These are phyloP conservation scores for Diaporthe sp. DNA, from an alignment of 2,329 filamentous ascomycete genomes.

Conservation along the genomic window DNA sequence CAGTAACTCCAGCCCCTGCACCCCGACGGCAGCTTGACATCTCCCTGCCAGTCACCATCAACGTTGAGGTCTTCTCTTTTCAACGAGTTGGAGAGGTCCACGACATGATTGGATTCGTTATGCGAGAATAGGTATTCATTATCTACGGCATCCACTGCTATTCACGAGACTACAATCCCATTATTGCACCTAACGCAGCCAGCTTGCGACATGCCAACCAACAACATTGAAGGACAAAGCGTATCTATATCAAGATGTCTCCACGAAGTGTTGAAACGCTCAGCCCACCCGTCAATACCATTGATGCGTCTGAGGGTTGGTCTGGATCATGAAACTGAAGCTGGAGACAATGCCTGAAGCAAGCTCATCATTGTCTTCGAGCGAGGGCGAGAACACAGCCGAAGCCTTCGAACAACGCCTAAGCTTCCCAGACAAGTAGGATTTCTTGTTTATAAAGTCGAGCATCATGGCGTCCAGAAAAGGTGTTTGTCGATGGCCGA, in stretches of 20 bases:
- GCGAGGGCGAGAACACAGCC: background rate
- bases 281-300: background rate
- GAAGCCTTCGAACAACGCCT: background rate
- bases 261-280: background rate
- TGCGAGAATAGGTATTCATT: too few species aligned
- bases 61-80: background rate
- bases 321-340: background rate
- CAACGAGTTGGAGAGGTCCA: background rate
- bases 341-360: background rate
- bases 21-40: background rate
- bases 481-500: too few species aligned
- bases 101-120: too few species aligned
- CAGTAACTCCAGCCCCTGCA: background rate
- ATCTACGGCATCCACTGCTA: fast-evolving
- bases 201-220: background rate
- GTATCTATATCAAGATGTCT: background rate
- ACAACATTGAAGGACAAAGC: background rate
- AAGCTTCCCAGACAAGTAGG: background rate
- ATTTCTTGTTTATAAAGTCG: background rate
- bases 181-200: background rate
- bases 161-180: background rate
- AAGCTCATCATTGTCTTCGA: background rate
- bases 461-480: background rate
- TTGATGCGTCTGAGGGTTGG: background rate
- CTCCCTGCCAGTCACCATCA: background rate